These are phyloP conservation scores for Rosa persica DNA, from an alignment of 306 rosid species.

Conservation along the genomic window DNA sequence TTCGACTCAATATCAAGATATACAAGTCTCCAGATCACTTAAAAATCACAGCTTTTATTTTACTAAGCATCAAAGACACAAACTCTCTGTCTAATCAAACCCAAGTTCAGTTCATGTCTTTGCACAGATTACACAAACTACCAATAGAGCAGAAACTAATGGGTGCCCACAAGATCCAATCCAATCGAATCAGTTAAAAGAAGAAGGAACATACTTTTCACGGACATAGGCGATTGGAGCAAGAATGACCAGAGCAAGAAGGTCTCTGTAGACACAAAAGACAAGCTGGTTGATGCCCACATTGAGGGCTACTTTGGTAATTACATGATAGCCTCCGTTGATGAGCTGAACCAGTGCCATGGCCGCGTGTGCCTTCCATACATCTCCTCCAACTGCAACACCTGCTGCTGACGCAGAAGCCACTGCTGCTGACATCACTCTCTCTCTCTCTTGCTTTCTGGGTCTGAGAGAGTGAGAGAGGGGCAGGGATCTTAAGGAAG, in stretches of 20 bases:
- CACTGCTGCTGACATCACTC: conserved; percentile 28
- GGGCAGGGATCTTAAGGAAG: neutral
- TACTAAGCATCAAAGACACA: neutral
- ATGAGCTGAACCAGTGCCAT: conserved; percentile 73
- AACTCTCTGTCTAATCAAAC: neutral
- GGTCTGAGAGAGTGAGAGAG: neutral
- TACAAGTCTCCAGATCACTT: neutral
- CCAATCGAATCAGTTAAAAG: neutral
- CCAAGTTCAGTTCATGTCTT: neutral
- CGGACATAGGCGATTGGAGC: conserved; percentile 72
- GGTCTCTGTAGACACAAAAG: conserved; percentile 78
- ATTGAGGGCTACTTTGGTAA: conserved; percentile 89
- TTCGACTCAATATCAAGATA: neutral
- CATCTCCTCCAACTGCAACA: conserved; percentile 33
- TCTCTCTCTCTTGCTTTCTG: conserved; percentile 7
- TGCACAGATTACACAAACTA: neutral
- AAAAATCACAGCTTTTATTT: neutral
- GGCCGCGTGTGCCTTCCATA: conserved; percentile 67
- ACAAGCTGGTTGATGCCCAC: conserved; percentile 84
- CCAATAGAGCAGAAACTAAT: neutral
- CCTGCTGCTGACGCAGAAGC: conserved; percentile 25
- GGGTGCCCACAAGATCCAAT: neutral
- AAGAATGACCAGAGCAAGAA: conserved; percentile 64
- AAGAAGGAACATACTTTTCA: conserved; percentile 54
- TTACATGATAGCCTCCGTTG: conserved; percentile 88